phyloP scores from a whole-genome alignment of 768 basidiomycete species.

The Naganishia antarctica region DNA sequence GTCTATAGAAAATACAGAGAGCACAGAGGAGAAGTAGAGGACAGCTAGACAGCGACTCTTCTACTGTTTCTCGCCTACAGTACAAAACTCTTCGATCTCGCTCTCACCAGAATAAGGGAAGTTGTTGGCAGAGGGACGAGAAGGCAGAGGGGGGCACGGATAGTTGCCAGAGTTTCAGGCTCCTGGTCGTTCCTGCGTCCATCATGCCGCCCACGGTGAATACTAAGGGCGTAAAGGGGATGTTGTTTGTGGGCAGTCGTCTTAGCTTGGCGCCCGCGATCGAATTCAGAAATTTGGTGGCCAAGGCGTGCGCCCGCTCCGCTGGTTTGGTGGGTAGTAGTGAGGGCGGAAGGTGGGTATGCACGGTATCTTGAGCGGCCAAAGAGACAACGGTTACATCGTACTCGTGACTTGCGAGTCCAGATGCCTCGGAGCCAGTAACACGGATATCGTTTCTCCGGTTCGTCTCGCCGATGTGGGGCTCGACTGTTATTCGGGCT shows the following conservation, averaged over 20 bases:
- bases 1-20: no score
- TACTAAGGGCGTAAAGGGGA: constrained; percentile 3
- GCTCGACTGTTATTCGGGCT: neutral
- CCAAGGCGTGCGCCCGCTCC: neutral
- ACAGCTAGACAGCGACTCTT: no score
- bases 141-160: neutral
- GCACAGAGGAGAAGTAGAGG: no score
- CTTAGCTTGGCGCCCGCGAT: neutral
- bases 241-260: neutral
- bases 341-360: neutral
- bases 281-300: neutral
- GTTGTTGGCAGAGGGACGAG: neutral
- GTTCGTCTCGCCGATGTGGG: neutral
- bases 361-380: neutral
- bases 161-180: constrained; percentile 1
- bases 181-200: neutral
- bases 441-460: constrained; percentile 10
- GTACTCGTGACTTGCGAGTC: neutral
- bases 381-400: constrained; percentile 15
- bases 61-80: neutral
- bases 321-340: neutral
- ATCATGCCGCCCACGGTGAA: constrained; percentile 1
- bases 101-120: constrained; percentile 2
- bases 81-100: constrained; percentile 5
- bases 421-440: neutral